Evolutionary conservation across 352 stramenopile species (phyloP), one percentile per base, ranked within the genome.

Genomic region (Phytopythium oedochilum): DNA sequence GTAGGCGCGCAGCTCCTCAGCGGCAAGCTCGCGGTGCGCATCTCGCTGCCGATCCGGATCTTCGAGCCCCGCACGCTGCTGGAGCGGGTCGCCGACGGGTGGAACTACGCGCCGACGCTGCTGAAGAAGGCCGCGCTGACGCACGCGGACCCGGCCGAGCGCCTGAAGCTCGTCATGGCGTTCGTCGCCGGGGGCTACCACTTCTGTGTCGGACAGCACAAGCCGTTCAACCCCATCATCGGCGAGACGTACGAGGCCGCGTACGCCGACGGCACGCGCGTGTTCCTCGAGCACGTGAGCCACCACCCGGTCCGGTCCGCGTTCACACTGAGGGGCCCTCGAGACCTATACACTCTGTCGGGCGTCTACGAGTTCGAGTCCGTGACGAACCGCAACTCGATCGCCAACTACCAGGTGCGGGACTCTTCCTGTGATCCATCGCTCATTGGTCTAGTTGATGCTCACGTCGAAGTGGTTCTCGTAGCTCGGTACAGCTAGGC

Each of bases 141-240:
- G 49, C 32, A 51, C 5, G 42, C 58, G 5, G 79, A 90, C 15
- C 75, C 82, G 8, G 42, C 85, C 18, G 79, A 90, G 52, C 77
- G 82, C 15, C 71, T 92, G 63, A 86, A 88, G 61, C 68, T 78
- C 32, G 66, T 88, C 4, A 88, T 92, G 58, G 68, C 75, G 35
- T 92, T 90, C 46, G 74, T 83, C 22, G 67, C 75, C 3, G 77
- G 73, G 22, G 82, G 82, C 1, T 65, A 88, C 26, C 82, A 92
- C 59, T 89, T 88, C 57, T 89, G 82, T 45, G 59, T 84, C 28
- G 75, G 78, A 7, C 80, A 89, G 54, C 64, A 83, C 48, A 92
- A 92, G 55, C 83, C 83, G 5, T 92, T 92, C 62, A 92, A 89
- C 54, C 83, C 83, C 36, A 89, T 92, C 29, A 35, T 92, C 29